Conservation (phyloP, 2,329 filamentous ascomycete genomes). For the Aureobasidium zeae region DNA sequence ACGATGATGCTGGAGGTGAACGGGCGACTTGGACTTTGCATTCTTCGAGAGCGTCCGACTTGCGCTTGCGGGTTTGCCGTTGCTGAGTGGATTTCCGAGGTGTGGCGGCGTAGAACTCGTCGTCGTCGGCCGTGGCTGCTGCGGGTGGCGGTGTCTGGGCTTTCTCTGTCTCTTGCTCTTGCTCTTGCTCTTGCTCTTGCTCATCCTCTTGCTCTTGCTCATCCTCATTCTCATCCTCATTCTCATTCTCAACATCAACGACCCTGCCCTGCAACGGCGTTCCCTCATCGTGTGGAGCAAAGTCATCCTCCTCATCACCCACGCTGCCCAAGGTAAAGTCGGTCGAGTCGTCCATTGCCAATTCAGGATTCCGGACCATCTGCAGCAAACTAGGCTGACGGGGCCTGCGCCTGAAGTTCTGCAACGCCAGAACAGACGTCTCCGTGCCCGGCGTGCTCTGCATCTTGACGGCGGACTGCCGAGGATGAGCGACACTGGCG, state of each 20-base stretch:
- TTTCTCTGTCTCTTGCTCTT: constrained; percentile 10
- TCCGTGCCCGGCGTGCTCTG: constrained; percentile 37
- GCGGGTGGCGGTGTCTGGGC: constrained; percentile 10
- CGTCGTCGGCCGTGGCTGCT: not conserved
- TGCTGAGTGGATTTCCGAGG: not conserved
- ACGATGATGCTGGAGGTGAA: constrained; percentile 29
- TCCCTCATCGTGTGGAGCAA: constrained; percentile 57
- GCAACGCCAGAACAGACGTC: constrained; percentile 39
- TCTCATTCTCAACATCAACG: not conserved
- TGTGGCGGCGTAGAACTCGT: constrained; percentile 10
- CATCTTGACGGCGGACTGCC: constrained; percentile 36
- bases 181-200: not conserved
- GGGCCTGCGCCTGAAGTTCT: constrained; percentile 41
- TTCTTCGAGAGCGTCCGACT: constrained; percentile 19
- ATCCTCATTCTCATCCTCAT: not conserved
- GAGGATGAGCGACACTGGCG: constrained; percentile 24
- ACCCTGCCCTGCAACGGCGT: constrained; percentile 44
- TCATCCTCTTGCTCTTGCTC: constrained; percentile 1
- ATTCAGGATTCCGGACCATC: constrained; percentile 35
- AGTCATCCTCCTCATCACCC: constrained; percentile 34
- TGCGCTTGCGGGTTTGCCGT: constrained; percentile 13
- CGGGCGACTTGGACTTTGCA: constrained; percentile 30
- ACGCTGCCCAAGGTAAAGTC: constrained; percentile 16
- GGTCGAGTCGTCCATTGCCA: constrained; percentile 22
- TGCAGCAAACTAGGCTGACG: constrained; percentile 42